A percentile compares a stretch with the other conserved stretches of the same genome.
Conservation (phyloP, 495 filamentous ascomycete species). For the Recurvomyces mirabilis region DNA sequence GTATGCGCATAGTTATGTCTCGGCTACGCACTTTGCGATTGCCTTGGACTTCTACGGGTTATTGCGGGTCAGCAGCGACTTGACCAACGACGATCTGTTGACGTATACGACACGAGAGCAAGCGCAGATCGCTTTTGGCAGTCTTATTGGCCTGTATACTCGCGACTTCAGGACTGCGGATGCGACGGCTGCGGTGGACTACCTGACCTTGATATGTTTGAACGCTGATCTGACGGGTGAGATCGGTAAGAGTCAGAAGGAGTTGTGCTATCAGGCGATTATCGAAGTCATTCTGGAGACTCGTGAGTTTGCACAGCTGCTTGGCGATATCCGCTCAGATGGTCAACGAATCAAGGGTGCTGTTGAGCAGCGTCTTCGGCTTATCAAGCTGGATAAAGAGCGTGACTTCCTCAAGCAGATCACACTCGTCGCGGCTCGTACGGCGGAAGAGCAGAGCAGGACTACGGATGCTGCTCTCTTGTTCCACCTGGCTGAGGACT, state of each 20-base stretch:
- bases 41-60: constrained; percentile 85
- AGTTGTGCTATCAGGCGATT: constrained; percentile 82
- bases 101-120: constrained; percentile 61
- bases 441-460: constrained; percentile 87
- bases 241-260: constrained; percentile 61
- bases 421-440: constrained; percentile 76
- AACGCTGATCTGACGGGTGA: constrained; percentile 72
- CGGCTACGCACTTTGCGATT: constrained; percentile 90
- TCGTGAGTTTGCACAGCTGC: constrained; percentile 81
- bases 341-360: constrained; percentile 71
- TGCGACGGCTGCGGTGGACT: constrained; percentile 80
- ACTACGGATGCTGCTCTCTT: constrained; percentile 86
- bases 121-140: constrained; percentile 87
- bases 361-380: constrained; percentile 75
- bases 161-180: constrained; percentile 84
- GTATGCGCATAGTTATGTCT: constrained; percentile 76
- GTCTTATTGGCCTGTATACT: constrained; percentile 89
- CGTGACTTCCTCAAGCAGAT: constrained; percentile 76
- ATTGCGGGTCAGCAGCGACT: constrained; percentile 64
- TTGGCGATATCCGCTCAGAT: constrained; percentile 79
- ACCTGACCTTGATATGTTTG: constrained; percentile 83
- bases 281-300: constrained; percentile 93
- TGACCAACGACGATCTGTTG: constrained; percentile 58
- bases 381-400: constrained; percentile 70
- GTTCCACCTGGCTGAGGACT: constrained; percentile 89